Percentiles rank a stretch among this genome's conserved stretches.
Evolutionary conservation across 805 yeast species (phyloP).

Genomic region (Ogataea naganishii): DNA sequence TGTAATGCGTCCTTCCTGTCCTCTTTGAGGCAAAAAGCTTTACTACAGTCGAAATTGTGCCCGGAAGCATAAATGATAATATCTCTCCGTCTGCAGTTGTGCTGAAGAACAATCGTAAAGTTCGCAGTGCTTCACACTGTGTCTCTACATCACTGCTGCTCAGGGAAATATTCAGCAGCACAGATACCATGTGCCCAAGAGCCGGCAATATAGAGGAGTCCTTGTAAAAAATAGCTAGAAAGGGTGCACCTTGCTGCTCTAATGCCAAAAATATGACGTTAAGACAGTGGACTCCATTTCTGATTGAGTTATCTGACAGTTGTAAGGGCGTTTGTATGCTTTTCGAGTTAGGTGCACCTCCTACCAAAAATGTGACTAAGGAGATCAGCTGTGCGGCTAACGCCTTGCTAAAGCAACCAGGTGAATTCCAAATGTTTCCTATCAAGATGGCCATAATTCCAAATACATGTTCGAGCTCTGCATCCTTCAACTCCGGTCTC

Average conservation of each 20-base stretch:
- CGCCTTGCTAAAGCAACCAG: conserved; percentile 25
- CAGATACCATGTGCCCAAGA: conserved; percentile 38
- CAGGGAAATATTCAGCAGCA: conserved; percentile 27
- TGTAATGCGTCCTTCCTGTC: conserved; percentile 25
- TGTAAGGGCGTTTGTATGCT: conserved; percentile 11
- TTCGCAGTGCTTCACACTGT: conserved; percentile 24
- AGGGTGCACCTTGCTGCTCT: conserved; percentile 17
- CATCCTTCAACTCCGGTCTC: conserved; percentile 34
- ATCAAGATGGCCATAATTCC: conserved; percentile 36
- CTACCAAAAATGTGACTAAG: conserved; percentile 34
- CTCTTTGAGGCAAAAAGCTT: conserved; percentile 22
- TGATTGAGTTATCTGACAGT: conserved; percentile 28
- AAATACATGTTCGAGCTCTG: conserved; percentile 36
- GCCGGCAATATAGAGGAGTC: conserved; percentile 30
- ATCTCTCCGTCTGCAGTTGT: conserved; percentile 37
- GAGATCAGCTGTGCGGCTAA: conserved; percentile 39
- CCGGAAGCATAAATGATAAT: conserved; percentile 41
- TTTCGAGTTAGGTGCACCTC: conserved; percentile 32
- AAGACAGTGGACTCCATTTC: conserved; percentile 27
- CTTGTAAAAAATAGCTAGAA: conserved; percentile 17
- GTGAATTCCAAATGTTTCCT: conserved; percentile 35
- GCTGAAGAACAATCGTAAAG: conserved; percentile 26
- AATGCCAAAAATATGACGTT: conserved; percentile 23
- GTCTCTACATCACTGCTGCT: conserved; percentile 17
- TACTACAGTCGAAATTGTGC: conserved; percentile 36